Evolutionary conservation across 257 asterid species (phyloP), one percentile per base, ranked within the genome.

Genomic region (Nemophila menziesii): DNA sequence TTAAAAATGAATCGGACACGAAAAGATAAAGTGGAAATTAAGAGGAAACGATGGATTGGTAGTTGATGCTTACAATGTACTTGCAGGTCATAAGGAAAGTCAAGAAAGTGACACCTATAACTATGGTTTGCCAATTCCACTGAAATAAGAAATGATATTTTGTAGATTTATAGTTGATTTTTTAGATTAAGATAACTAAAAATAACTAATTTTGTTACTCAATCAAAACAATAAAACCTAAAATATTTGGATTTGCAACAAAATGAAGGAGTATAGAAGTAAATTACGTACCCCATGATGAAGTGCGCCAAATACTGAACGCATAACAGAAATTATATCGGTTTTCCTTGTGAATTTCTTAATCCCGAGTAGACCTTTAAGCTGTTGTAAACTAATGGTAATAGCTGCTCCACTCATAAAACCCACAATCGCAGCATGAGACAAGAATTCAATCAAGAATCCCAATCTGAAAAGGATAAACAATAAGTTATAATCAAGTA

Each of bases 371-470:
- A 70, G 50, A 18, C 69, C 68, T 46, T 70, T 70, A 17, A 65
- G 59, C 34, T 70, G 77, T 58, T 70, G 77, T 36, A 70, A 57
- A 22, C 77, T 68, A 40, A 70, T 66, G 14, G 66, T 64, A 46
- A 60, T 57, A 48, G 77, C 77, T 49, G 77, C 77, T 24, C 77
- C 73, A 19, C 45, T 73, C 77, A 70, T 70, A 51, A 70, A 70
- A n/a, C 77, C 77, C 46, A 70, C 70, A 18, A 65, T 65, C 8
- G 73, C 69, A 61, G 77, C 67, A 61, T 61, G 73, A 10, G 77
- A 70, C 10, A 70, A 52, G 66, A 65, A 57, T 54, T 70, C 77
- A 39, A 66, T 57, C 51, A 70, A 47, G 51, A 70, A 70, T 1
- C 77, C 77, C 48, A 70, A 34, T 56, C 77, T 70, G 47, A n/a